Base-by-base conservation (phyloP, 768 basidiomycete species). In the Cystobasidium ongulense region DNA sequence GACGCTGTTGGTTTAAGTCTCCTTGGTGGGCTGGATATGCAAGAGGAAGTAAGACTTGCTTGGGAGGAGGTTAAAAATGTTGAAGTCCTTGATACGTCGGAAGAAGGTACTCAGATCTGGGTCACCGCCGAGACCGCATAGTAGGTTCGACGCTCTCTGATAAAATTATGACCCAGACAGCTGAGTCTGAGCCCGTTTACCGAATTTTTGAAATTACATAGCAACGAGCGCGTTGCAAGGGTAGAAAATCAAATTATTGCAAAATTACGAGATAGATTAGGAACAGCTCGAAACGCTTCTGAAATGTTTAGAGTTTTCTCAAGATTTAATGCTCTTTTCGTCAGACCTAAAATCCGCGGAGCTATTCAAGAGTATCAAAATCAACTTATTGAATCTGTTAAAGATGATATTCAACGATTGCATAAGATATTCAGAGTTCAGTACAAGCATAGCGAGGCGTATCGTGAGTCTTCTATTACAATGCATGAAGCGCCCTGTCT, bases 281-380 rank as follows among this genome's bases (percentile, higher is more conserved):
- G 92, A 17, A 95, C 92, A 18, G 96, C 96, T 27, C 84, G 93
- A 36, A 99, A 97, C 80, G 95, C 96, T 18, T 95, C 96, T 80
- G 96, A 98, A 83, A 99, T 98, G 96, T 98, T 99, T 83, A 86
- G 95, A 64, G 95, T 98, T 54, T 98, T 99, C 82, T 94, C 92
- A 21, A 95, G 95, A 82, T 98, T 97, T 84, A 98, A 99, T 80
- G 91, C 93, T 0, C 82, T 98, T 39, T 96, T 98, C 80, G 94
- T 98, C 39, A 85, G 95, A 74, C 94, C 92, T 10, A 96, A 97
- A 87, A 92, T 92, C 53, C 38, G 83, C 75, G 95, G 96, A 76
- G 96, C 96, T 53, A 98, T 99, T 73, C 92, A 96, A 85, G 96
- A 98, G 81, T 98, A 98, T 78, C 96, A 98, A 81, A 97, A 93